Evolutionary conservation across 768 basidiomycete genomes (phyloP).

Genomic region (Phaeotremella skinneri): DNA sequence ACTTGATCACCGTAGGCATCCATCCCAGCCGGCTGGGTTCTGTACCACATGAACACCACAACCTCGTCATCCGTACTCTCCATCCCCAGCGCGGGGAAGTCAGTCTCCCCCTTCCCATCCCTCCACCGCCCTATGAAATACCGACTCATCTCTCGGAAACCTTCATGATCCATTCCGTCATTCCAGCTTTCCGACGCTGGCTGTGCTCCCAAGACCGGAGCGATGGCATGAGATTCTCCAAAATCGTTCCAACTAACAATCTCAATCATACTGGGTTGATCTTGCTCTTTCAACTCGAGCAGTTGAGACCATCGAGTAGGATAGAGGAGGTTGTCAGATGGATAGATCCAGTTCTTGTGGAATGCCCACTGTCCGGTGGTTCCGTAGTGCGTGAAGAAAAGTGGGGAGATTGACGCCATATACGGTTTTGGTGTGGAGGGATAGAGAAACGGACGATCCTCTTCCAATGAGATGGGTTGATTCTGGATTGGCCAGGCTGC

Average conservation of each 20-base stretch:
- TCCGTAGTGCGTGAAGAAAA: conserved; percentile 53
- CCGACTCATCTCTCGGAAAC: conserved; percentile 39
- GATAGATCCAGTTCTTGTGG: conserved; percentile 53
- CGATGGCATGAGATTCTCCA: conserved; percentile 49
- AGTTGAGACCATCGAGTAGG: conserved; percentile 43
- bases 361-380: conserved; percentile 45
- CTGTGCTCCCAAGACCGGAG: conserved; percentile 47
- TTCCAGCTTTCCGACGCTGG: conserved; percentile 51
- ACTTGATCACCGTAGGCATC: conserved; percentile 27
- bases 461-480: conserved; percentile 22
- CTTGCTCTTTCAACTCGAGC: conserved; percentile 23
- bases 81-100: background rate
- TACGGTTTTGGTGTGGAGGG: conserved; percentile 47
- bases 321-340: conserved; percentile 49
- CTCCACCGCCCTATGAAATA: conserved; percentile 42
- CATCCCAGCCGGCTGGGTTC: conserved; percentile 38
- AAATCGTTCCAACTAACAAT: conserved; percentile 53
- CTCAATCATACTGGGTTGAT: conserved; percentile 46
- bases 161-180: conserved; percentile 42
- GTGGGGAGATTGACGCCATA: conserved; percentile 50
- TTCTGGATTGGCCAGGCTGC: conserved; percentile 47
- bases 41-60: conserved; percentile 36
- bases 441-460: conserved; percentile 43
- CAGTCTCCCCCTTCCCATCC: conserved; percentile 8
- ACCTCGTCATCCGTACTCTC: conserved; percentile 3